Base-by-base conservation (phyloP, 2,329 filamentous ascomycete species). In the Xylariaceae sp. region DNA sequence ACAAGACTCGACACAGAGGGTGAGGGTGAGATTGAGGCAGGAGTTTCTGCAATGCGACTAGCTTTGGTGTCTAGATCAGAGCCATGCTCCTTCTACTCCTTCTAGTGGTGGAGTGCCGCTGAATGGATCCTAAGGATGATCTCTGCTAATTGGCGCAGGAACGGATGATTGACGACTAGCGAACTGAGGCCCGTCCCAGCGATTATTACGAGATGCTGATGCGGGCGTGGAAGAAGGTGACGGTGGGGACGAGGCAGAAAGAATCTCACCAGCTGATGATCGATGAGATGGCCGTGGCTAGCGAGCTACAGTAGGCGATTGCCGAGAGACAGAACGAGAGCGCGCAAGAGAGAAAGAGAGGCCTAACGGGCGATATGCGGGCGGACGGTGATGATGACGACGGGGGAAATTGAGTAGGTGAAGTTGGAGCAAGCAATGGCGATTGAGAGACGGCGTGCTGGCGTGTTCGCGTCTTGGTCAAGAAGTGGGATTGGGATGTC, bases 61-160 rank as follows among this genome's bases (percentile, higher is more conserved):
- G 64, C 55, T 40, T 54, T 48, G 20, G 50, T 61, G 54, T 59
- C 68, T 26, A 65, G 66, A 19, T 73, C 69, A 46, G 68, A 73
- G 23, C 63, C 67, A 18, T 69, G 67, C 61, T 76, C n/a, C n/a
- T n/a, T n/a, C n/a, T n/a, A n/a, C n/a, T n/a, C n/a, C 73, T 59
- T 77, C 72, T 44, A 71, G 65, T 42, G 76, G 67, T n/a, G 72
- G 71, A 44, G 72, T 68, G 7, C 67, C 68, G 47, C 69, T 68
- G 42, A 65, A 70, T 6, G 71, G 69, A 61, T 75, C 68, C 69
- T 70, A 72, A 43, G 69, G 73, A 40, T 66, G 60, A 61, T 75
- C 73, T 49, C 69, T 67, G 71, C 69, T 67, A 29, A 73, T 72
- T 23, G 71, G 69, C n/a, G 66, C 62, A 18, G 70, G 65, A 20